Evolutionary conservation across 2,329 filamentous ascomycete genomes (phyloP).

Genomic region (Emericellopsis cladophorae): DNA sequence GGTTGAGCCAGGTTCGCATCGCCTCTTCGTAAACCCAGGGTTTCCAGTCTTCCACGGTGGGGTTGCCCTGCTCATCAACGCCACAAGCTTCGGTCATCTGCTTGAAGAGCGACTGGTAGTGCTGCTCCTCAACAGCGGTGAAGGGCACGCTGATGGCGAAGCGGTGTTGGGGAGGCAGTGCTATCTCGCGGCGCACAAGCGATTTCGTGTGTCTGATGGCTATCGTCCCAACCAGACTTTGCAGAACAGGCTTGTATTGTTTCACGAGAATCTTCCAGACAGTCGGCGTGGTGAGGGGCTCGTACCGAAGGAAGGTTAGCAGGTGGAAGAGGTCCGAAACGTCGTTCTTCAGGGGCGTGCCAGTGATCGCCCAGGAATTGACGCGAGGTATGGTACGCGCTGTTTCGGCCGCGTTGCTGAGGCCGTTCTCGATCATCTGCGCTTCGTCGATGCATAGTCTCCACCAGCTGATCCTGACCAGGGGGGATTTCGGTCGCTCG

Average conservation of each 20-base stretch:
- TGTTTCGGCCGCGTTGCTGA: conserved; percentile 70
- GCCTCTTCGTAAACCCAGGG: conserved; percentile 49
- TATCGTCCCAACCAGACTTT: conserved; percentile 55
- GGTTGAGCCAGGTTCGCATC: conserved; percentile 71
- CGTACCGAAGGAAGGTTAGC: conserved; percentile 65
- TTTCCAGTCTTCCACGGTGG: conserved; percentile 49
- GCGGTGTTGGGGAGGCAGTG: conserved; percentile 70
- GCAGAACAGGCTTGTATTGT: conserved; percentile 51
- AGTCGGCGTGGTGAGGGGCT: conserved; percentile 56
- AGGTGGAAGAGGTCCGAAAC: conserved; percentile 69
- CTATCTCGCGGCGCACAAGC: conserved; percentile 64
- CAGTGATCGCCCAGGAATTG: conserved; percentile 87
- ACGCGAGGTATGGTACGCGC: conserved; percentile 68
- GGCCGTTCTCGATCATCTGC: conserved; percentile 87
- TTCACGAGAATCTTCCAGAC: conserved; percentile 57
- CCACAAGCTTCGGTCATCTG: conserved; percentile 62
- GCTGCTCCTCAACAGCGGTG: conserved; percentile 79
- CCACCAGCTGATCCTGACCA: conserved; percentile 81
- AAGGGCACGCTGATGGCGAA: conserved; percentile 85
- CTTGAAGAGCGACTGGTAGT: conserved; percentile 66
- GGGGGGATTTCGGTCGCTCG: conserved; percentile 55
- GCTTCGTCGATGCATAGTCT: conserved; percentile 66
- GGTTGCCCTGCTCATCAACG: conserved; percentile 51
- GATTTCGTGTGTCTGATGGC: conserved; percentile 80
- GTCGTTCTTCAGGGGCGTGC: conserved; percentile 71